These are phyloP conservation scores for Ogataea glucozyma DNA, from an alignment of 805 yeast genomes.

Conservation along the genomic window DNA sequence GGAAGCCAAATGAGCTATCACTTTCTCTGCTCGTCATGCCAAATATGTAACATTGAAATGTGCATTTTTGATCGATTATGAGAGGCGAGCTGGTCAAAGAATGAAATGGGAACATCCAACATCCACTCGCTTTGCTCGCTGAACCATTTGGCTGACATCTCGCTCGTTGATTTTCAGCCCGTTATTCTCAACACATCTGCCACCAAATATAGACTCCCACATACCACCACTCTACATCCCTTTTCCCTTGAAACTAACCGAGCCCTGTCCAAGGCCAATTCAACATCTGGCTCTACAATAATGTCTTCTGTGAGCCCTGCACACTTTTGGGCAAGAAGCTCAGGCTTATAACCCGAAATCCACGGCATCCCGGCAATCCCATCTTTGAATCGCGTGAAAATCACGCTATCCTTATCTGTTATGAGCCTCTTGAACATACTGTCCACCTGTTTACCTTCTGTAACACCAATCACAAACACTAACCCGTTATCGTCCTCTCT, in stretches of 20 bases:
- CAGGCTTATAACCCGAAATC: constrained; percentile 55
- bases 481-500: constrained; percentile 26
- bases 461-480: constrained; percentile 70
- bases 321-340: constrained; percentile 31
- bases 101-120: not conserved
- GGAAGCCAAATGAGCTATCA: too few species aligned
- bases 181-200: constrained; percentile 50
- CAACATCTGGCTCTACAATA: constrained; percentile 25
- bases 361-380: constrained; percentile 91
- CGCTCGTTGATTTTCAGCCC: too few species aligned
- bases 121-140: not conserved
- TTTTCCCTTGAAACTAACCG: constrained; percentile 7
- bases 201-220: constrained; percentile 71
- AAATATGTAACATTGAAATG: too few species aligned
- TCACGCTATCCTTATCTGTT: constrained; percentile 50
- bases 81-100: too few species aligned
- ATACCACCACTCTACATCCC: constrained; percentile 46
- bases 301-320: constrained; percentile 31
- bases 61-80: too few species aligned
- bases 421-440: constrained; percentile 54
- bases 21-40: too few species aligned
- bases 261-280: constrained; percentile 31
- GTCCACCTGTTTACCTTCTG: constrained; percentile 65
- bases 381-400: constrained; percentile 61
- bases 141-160: too few species aligned